Percentiles rank a stretch among this genome's conserved stretches.
Conservation (phyloP, 805 yeast species). For the Kodamaea leandrae region DNA sequence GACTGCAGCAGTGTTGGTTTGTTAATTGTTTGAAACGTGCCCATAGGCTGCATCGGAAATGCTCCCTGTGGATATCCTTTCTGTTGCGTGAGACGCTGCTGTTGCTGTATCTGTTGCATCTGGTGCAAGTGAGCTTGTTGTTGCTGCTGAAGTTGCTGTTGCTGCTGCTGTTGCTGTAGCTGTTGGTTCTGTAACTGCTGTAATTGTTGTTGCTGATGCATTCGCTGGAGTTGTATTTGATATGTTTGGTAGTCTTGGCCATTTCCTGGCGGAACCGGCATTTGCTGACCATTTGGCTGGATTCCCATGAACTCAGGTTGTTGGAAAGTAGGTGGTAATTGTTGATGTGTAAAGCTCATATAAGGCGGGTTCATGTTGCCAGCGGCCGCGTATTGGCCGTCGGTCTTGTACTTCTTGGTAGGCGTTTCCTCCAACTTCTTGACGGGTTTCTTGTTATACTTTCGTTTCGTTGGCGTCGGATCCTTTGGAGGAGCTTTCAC, state of each 20-base stretch:
- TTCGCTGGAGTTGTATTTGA: conserved; percentile 10
- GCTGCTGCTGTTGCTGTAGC: conserved; percentile 21
- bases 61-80: conserved; percentile 9
- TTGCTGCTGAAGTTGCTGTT: conserved; percentile 15
- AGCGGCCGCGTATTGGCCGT: background rate
- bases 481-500: conserved; percentile 34
- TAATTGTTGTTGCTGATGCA: conserved; percentile 12
- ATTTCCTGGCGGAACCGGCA: conserved; percentile 9
- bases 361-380: conserved; percentile 8
- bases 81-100: conserved; percentile 17
- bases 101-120: conserved; percentile 9
- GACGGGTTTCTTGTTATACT: conserved; percentile 52
- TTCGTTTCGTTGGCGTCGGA: conserved; percentile 42
- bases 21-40: conserved; percentile 6
- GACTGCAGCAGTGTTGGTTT: conserved; percentile 23
- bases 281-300: background rate
- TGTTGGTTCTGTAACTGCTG: conserved; percentile 30
- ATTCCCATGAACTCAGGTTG: conserved; percentile 21
- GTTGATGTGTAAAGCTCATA: conserved; percentile 26
- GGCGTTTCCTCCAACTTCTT: conserved; percentile 58
- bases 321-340: conserved; percentile 22
- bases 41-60: conserved; percentile 8
- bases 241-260: conserved; percentile 10
- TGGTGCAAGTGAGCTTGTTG: conserved; percentile 13
- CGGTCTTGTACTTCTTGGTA: conserved; percentile 43